Percentiles rank a stretch among this genome's conserved stretches.
These are phyloP conservation scores for Backusella australiensis DNA, from an alignment of 192 early-diverging fungal genomes.

Conservation along the genomic window DNA sequence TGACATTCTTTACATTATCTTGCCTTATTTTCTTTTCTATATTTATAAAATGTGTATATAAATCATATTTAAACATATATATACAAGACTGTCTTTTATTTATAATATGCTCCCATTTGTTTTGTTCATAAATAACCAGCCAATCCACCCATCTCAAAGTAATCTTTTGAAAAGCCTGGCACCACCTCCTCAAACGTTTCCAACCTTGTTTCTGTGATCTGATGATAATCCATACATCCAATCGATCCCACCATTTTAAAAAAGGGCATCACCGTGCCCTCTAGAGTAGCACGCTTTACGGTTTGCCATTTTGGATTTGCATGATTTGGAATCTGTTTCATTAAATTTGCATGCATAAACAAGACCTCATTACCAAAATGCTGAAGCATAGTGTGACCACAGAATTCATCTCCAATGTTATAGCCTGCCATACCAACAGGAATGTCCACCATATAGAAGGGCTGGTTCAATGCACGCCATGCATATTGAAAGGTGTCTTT, in stretches of 20 bases:
- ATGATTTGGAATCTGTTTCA: constrained; percentile 28
- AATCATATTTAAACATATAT: background rate
- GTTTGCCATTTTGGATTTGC: background rate
- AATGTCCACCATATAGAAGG: constrained; percentile 15
- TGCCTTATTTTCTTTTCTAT: background rate
- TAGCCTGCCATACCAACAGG: constrained; percentile 31
- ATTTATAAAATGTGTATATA: background rate
- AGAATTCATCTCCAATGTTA: constrained; percentile 17
- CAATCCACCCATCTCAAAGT: constrained; percentile 32
- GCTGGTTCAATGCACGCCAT: constrained; percentile 24
- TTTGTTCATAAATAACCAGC: constrained; percentile 10
- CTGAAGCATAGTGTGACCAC: constrained; percentile 36
- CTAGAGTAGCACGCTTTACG: background rate
- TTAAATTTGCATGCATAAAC: constrained; percentile 38
- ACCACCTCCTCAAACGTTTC: constrained; percentile 21
- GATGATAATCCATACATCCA: constrained; percentile 28
- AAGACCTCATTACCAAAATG: constrained; percentile 14
- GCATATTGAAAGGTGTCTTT: constrained; percentile 40
- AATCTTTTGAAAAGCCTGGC: constrained; percentile 21
- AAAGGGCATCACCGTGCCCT: background rate
- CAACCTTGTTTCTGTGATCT: constrained; percentile 1
- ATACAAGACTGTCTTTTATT: background rate
- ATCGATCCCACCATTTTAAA: constrained; percentile 23
- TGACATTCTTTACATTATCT: background rate
- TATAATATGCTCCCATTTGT: background rate